These are phyloP conservation scores for Suillus bovinus DNA, from an alignment of 768 basidiomycete genomes.

Conservation along the genomic window DNA sequence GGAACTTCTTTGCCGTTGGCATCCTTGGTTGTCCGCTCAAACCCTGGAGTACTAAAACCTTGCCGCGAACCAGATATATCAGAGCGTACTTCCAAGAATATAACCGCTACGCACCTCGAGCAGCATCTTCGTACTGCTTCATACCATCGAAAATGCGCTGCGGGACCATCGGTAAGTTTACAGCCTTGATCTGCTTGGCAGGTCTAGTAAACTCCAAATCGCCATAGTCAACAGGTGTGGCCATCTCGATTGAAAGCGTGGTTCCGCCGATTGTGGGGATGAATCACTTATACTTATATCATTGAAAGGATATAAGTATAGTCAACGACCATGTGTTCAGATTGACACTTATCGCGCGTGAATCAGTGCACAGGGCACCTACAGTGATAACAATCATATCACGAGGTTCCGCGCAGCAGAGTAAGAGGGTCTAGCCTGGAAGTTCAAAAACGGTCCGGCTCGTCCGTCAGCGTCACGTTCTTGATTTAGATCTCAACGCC, in stretches of 20 bases:
- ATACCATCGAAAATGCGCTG: slow-evolving; percentile 36
- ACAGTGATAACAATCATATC: not conserved
- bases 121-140: slow-evolving; percentile 40
- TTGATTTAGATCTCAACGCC: no score
- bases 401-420: no score
- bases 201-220: slow-evolving; percentile 37
- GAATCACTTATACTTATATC: not conserved
- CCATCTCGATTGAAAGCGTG: slow-evolving; percentile 15
- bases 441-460: no score
- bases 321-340: not conserved
- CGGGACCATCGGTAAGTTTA: slow-evolving; percentile 35
- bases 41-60: slow-evolving; percentile 32
- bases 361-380: not conserved
- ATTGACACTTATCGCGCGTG: not conserved
- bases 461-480: no score
- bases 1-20: slow-evolving; percentile 11
- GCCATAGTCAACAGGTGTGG: slow-evolving; percentile 27
- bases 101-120: slow-evolving; percentile 26
- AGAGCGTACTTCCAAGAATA: not conserved
- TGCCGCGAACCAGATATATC: not conserved
- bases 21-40: slow-evolving; percentile 24
- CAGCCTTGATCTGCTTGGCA: slow-evolving; percentile 39
- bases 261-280: not conserved
- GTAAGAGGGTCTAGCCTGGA: no score
- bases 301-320: slow-evolving; percentile 3